Base-by-base conservation (phyloP, 2,329 filamentous ascomycete species). In the Calycina herbarum region DNA sequence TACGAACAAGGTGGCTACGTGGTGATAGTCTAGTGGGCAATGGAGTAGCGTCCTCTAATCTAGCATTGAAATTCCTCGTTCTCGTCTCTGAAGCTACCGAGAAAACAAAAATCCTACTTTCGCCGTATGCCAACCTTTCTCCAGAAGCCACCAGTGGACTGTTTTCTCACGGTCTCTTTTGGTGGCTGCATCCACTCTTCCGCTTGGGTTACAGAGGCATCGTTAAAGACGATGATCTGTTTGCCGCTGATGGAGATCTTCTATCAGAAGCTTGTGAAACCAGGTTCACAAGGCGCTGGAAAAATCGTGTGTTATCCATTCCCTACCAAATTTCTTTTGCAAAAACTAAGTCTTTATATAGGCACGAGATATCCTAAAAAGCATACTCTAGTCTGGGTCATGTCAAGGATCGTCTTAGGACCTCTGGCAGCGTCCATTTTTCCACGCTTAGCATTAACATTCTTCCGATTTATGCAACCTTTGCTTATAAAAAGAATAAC, bases 111-210 rank as follows among this genome's bases (percentile, higher is more conserved):
- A 65, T 63, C 17, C 65, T 74, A 2, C 62, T 63, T n/a, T 48
- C 58, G 4, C 64, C 65, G 6, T 72, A 72, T 60, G 64, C 63
- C 24, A 40, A 45, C 5, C 65, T 66, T 27, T 63, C 70, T 7
- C 68, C 67, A 1, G 78, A 79, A 64, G 72, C 75, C 24, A 76
- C 72, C 4, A 73, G 73, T 45, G 73, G 77, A 5, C 70, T 79
- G 11, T 74, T 77, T 54, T 75, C 67, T 33, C 72, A 73, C 29
- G 72, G 73, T 38, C 24, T 54, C 15, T 64, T 51, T 42, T 64
- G 33, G 29, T 57, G 58, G 48, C 45, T 33, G 54, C 38, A n/a
- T 59, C 67, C 67, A 3, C 61, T 79, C 5, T 75, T 80, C 62
- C 48, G 68, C 8, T 60, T 60, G 13, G 77, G 78, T 1, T 78